A percentile compares a stretch with the other conserved stretches of the same genome.
These are phyloP conservation scores for Beauveria sp. DNA, from an alignment of 2,329 filamentous ascomycete species.

Conservation along the genomic window DNA sequence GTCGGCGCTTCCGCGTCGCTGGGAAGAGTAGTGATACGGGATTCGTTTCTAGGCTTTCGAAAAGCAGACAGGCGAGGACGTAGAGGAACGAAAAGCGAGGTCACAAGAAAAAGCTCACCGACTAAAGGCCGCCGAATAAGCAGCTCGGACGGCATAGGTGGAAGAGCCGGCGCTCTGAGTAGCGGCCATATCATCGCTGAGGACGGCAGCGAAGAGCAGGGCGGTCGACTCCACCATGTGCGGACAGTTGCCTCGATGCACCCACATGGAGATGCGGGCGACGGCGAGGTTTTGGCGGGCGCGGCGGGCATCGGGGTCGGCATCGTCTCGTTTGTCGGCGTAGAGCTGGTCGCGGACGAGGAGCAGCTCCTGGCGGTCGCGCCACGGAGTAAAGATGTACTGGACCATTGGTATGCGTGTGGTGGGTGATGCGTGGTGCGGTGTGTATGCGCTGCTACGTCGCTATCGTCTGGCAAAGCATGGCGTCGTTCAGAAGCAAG, in stretches of 20 bases:
- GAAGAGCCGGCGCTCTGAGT: constrained; percentile 31
- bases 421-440: not conserved
- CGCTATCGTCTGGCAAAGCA: not conserved
- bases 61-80: constrained; percentile 4
- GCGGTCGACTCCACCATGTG: constrained; percentile 75
- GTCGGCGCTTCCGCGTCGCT: not conserved
- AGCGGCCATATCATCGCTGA: constrained; percentile 48
- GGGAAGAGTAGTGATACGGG: not conserved
- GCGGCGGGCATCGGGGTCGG: constrained; percentile 12
- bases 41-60: not conserved
- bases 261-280: constrained; percentile 57
- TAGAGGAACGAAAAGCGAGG: not conserved
- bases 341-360: constrained; percentile 60
- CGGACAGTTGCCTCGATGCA: constrained; percentile 66
- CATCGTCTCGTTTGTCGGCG: constrained; percentile 16
- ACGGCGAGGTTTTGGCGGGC: constrained; percentile 38
- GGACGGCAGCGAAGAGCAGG: constrained; percentile 59
- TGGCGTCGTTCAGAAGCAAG: not conserved
- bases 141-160: constrained; percentile 55
- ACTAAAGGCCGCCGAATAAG: constrained; percentile 69
- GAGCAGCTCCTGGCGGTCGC: constrained; percentile 57
- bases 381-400: constrained; percentile 70
- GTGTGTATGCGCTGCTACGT: not conserved
- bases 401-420: constrained; percentile 46
- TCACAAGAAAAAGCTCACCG: constrained; percentile 41